These are phyloP conservation scores for Fusarium veterinarium DNA, from an alignment of 2,329 filamentous ascomycete species.

Conservation along the genomic window DNA sequence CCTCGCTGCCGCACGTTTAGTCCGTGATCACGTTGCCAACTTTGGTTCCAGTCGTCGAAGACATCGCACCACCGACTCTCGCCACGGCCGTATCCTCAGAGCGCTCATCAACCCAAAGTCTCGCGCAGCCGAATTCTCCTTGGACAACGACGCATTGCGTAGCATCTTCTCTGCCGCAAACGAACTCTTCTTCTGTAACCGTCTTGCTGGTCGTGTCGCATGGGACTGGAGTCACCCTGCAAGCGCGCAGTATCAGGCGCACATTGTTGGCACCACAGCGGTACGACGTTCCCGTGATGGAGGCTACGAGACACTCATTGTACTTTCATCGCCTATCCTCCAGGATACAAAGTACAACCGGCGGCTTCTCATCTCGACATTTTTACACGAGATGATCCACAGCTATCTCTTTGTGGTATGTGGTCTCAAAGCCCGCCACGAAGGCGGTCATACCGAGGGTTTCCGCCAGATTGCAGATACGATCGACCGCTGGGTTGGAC, in stretches of 20 bases:
- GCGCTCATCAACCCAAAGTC: slow-evolving; percentile 65
- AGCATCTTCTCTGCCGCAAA: slow-evolving; percentile 71
- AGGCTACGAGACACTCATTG: slow-evolving; percentile 72
- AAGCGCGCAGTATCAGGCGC: slow-evolving; percentile 61
- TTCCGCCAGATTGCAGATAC: slow-evolving; percentile 68
- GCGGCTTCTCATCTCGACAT: slow-evolving; percentile 71
- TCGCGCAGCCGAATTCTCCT: slow-evolving; percentile 59
- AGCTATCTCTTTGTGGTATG: slow-evolving; percentile 73
- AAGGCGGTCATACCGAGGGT: slow-evolving; percentile 70
- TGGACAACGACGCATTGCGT: slow-evolving; percentile 68
- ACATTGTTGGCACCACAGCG: slow-evolving; percentile 72
- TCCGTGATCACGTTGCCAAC: slow-evolving; percentile 59
- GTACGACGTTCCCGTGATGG: slow-evolving; percentile 59
- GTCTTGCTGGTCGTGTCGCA: slow-evolving; percentile 65
- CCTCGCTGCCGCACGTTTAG: slow-evolving; percentile 60
- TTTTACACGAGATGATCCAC: slow-evolving; percentile 75
- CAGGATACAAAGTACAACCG: slow-evolving; percentile 66
- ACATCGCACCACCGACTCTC: slow-evolving; percentile 59
- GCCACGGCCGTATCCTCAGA: slow-evolving; percentile 67
- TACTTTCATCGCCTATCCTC: slow-evolving; percentile 70
- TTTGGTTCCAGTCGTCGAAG: slow-evolving; percentile 50
- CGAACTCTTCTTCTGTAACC: slow-evolving; percentile 70
- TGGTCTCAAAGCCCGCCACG: slow-evolving; percentile 65
- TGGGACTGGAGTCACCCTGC: slow-evolving; percentile 71
- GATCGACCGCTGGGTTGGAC: slow-evolving; percentile 72